Conservation (phyloP, 1,284 basidiomycete genomes). For the Neotropicomus parvogracilis region DNA sequence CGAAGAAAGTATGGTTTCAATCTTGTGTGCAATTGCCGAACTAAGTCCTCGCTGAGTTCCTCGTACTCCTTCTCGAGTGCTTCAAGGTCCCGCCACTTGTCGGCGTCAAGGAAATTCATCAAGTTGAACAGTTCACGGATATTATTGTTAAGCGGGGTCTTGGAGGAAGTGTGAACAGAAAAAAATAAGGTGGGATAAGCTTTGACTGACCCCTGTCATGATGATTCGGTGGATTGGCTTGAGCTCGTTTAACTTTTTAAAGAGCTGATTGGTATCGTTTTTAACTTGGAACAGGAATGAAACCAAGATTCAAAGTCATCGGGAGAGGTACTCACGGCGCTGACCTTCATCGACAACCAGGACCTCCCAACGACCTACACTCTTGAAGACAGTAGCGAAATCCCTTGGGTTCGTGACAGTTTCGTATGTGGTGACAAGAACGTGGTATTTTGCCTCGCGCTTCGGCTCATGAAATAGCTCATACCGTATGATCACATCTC, state of each 20-base stretch:
- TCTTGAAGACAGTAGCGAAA: constrained; percentile 71
- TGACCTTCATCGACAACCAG: constrained; percentile 94
- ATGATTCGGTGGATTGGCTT: constrained; percentile 81
- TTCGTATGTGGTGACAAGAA: constrained; percentile 90
- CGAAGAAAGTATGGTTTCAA: constrained; percentile 91
- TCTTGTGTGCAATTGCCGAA: constrained; percentile 73
- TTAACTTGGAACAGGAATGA: constrained; percentile 56
- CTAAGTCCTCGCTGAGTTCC: constrained; percentile 72
- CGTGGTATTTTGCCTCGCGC: constrained; percentile 70
- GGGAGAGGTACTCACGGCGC: constrained; percentile 54
- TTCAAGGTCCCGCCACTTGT: constrained; percentile 72
- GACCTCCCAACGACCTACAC: constrained; percentile 85
- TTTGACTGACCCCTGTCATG: constrained; percentile 73
- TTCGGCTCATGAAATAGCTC: constrained; percentile 69
- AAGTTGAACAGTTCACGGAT: constrained; percentile 92
- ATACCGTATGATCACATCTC: constrained; percentile 78
- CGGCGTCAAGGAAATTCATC: constrained; percentile 87
- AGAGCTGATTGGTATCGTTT: constrained; percentile 75
- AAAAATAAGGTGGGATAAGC: constrained; percentile 12
- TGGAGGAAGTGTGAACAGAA: constrained; percentile 8
- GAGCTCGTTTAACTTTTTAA: constrained; percentile 79
- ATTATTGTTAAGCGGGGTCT: constrained; percentile 97
- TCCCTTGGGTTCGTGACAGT: constrained; percentile 64
- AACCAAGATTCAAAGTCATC: background rate
- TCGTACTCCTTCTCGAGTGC: constrained; percentile 69